Conservation (phyloP, 2,329 filamentous ascomycete genomes). For the Colletotrichum tabaci region DNA sequence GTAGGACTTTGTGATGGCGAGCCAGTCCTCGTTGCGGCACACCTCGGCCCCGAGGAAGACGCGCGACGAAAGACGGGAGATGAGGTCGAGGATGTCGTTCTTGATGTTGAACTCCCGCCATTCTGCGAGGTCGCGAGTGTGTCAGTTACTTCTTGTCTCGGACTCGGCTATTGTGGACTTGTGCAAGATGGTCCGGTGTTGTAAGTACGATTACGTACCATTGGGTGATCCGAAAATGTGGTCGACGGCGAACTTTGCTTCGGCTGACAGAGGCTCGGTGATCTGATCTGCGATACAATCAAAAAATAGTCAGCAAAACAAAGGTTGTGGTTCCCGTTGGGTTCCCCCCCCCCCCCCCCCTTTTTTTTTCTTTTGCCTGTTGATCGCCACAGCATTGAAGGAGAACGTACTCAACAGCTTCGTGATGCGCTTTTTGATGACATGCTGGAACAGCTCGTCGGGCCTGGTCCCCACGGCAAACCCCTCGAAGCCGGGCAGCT, state of each 20-base stretch:
- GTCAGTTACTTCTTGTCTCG: background rate
- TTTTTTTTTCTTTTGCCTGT: too few species aligned
- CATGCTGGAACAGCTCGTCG: constrained; percentile 34
- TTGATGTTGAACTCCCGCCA: constrained; percentile 32
- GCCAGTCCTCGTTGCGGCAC: constrained; percentile 63
- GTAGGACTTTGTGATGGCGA: constrained; percentile 57
- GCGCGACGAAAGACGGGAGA: constrained; percentile 65
- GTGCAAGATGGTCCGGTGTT: background rate
- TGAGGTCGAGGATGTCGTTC: constrained; percentile 46
- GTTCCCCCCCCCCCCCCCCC: too few species aligned
- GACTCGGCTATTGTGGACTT: background rate
- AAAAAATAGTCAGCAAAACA: constrained; percentile 1
- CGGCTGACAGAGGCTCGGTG: constrained; percentile 34
- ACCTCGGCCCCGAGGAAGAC: constrained; percentile 63
- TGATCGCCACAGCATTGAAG: background rate
- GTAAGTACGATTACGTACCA: constrained; percentile 5
- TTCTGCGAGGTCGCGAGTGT: constrained; percentile 2
- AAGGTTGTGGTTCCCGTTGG: too few species aligned
- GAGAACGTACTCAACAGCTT: constrained; percentile 41
- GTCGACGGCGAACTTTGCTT: constrained; percentile 28
- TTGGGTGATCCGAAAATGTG: constrained; percentile 15
- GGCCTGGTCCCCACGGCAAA: constrained; percentile 9
- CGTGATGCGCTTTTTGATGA: constrained; percentile 44
- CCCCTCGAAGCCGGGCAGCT: constrained; percentile 42
- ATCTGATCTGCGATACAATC: constrained; percentile 22